These are phyloP conservation scores for Mycena crocata DNA, from an alignment of 768 basidiomycete genomes.

Conservation along the genomic window DNA sequence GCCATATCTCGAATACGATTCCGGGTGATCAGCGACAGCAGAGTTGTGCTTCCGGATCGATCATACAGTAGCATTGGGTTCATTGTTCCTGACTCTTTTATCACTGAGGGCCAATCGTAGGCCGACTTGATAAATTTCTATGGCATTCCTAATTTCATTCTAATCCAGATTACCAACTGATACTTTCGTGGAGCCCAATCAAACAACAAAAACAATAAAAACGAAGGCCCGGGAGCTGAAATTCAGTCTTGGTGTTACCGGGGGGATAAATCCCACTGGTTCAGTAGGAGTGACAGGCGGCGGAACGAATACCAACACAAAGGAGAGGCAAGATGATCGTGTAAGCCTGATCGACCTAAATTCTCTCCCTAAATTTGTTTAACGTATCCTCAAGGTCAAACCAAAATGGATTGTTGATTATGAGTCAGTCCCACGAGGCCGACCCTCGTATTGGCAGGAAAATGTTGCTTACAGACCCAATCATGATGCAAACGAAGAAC, in stretches of 20 bases:
- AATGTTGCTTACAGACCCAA: neutral
- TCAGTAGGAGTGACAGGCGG: neutral
- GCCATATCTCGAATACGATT: neutral
- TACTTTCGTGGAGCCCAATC: neutral
- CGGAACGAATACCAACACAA: neutral
- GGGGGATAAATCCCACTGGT: neutral
- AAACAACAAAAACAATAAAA: neutral
- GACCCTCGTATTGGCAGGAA: neutral
- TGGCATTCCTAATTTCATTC: neutral
- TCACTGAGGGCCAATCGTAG: neutral
- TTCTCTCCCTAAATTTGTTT: neutral
- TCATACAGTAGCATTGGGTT: conserved; percentile 14
- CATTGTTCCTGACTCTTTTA: neutral
- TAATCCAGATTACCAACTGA: neutral
- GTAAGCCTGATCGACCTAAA: neutral
- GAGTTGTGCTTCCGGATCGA: neutral
- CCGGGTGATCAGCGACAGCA: neutral
- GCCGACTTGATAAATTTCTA: neutral
- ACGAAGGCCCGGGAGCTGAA: too few relatives aligned
- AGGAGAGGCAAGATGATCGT: conserved; percentile 1
- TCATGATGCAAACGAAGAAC: neutral
- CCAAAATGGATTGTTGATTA: conserved; percentile 5
- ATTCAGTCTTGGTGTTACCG: neutral
- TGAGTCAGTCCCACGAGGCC: neutral
- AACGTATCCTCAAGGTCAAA: neutral